A percentile compares a stretch with the other conserved stretches of the same genome.
Conservation (phyloP, 768 basidiomycete genomes). For the Mycena indigotica region DNA sequence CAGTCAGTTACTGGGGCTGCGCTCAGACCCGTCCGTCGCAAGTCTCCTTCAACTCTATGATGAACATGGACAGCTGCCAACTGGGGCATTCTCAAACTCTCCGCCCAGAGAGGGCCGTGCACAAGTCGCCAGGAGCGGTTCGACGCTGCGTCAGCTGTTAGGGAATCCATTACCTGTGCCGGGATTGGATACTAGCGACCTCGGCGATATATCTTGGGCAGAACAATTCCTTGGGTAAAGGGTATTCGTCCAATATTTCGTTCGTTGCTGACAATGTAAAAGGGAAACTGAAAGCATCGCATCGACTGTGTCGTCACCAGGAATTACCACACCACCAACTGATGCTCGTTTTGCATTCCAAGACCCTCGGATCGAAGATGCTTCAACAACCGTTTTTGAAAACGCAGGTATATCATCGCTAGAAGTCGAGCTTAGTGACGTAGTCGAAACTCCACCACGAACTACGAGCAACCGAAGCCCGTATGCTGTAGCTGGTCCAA, state of each 20-base stretch:
- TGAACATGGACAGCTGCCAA: constrained; percentile 64
- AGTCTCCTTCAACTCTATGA: constrained; percentile 76
- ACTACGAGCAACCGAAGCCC: constrained; percentile 28
- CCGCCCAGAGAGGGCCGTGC: constrained; percentile 49
- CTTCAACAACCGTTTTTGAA: constrained; percentile 41
- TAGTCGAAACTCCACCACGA: constrained; percentile 40
- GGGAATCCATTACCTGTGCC: constrained; percentile 49
- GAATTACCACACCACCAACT: constrained; percentile 54
- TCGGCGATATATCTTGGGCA: constrained; percentile 83
- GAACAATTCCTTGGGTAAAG: constrained; percentile 72
- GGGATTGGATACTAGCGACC: constrained; percentile 35
- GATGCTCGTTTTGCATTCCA: constrained; percentile 43
- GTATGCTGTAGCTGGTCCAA: constrained; percentile 40
- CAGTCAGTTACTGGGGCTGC: constrained; percentile 58
- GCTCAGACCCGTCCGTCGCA: constrained; percentile 77
- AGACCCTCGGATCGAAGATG: constrained; percentile 49
- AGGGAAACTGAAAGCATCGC: constrained; percentile 49
- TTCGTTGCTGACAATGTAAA: neutral
- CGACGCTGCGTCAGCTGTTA: constrained; percentile 73
- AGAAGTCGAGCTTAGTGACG: constrained; percentile 70
- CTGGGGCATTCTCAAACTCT: constrained; percentile 66
- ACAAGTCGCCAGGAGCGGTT: constrained; percentile 64
- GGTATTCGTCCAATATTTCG: constrained; percentile 22
- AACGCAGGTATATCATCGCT: constrained; percentile 68
- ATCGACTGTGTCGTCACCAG: constrained; percentile 51